Base-by-base conservation (phyloP, 768 basidiomycete species). In the Floccularia luteovirens region DNA sequence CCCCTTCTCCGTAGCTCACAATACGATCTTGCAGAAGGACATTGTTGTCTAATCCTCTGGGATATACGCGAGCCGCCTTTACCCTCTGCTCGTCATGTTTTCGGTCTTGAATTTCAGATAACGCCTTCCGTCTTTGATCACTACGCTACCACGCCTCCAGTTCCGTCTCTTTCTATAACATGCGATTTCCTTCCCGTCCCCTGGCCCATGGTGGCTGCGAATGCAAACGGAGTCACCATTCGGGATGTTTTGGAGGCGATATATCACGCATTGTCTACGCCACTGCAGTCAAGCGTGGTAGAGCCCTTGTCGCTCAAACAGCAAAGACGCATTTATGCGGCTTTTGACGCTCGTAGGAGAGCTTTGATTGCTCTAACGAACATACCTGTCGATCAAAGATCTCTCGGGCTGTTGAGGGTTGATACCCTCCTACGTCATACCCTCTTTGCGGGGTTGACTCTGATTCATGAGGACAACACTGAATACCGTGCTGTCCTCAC, bases 221-320 rank as follows among this genome's bases (percentile, higher is more conserved):
- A 70, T 47, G 55, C 61, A 5, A 48, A 50, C 0, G 72, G 70
- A 6, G 67, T 80, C 30, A 79, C 75, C 2, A 50, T 80, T 40
- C 53, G 52, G n/a, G 72, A 80, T 33, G 61, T 79, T 16, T 55
- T 80, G 3, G 41, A 60, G 1, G 64, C 67, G n/a, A 71, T 79
- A 32, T 59, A 69, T 52, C 35, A 45, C 10, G 57, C 59, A 24
- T 48, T 76, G 17, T 56, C 57, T 12, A 52, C 35, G 4, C 70
- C 60, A 4, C 58, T 78, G 38, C 58, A 47, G 11, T 58, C 52
- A 5, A 38, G 39, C 0, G 74, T 77, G 42, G 77, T 73, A 69
- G 56, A 69, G 6, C 39, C 43, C 22, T 45, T 74, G 38, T 60
- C 62, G 10, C 44, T 48, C 3, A 69, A 63, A 40, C 70, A 78